These are phyloP conservation scores for Thamnidium elegans DNA, from an alignment of 192 early-diverging fungal genomes.

Conservation along the genomic window DNA sequence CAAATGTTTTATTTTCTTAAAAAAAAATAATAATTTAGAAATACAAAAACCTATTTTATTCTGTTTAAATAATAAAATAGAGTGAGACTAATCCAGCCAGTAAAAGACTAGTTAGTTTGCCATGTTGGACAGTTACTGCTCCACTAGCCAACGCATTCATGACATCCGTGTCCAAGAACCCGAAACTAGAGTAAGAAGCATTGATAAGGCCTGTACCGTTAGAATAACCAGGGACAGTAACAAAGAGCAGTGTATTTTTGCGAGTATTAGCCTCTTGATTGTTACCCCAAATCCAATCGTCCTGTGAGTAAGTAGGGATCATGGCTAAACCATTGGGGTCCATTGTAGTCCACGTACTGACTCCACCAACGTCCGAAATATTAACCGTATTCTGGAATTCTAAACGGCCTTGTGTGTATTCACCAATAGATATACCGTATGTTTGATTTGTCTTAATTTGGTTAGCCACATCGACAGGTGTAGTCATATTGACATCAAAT, in stretches of 20 bases:
- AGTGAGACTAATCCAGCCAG: too few relatives aligned
- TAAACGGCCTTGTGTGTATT: conserved; percentile 36
- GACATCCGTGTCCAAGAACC: conserved; percentile 30
- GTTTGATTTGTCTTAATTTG: conserved; percentile 34
- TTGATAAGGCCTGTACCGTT: background rate
- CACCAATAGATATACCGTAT: conserved; percentile 32
- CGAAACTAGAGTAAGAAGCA: conserved; percentile 17
- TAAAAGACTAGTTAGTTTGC: too few relatives aligned
- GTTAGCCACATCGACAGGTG: conserved; percentile 21
- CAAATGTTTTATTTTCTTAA: too few relatives aligned
- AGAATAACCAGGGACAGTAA: conserved; percentile 7
- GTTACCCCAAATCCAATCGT: conserved; percentile 24
- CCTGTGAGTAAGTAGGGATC: background rate
- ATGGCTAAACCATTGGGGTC: background rate
- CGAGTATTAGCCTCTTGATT: background rate
- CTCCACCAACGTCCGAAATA: conserved; percentile 13
- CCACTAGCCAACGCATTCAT: conserved; percentile 6
- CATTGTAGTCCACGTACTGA: conserved; percentile 6
- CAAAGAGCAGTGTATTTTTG: conserved; percentile 5
- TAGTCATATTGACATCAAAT: conserved; percentile 34
- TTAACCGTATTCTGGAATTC: conserved; percentile 27
- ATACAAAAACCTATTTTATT: too few relatives aligned
- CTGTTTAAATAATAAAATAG: too few relatives aligned
- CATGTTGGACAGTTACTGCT: too few relatives aligned
- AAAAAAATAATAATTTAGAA: too few relatives aligned